Conservation (phyloP, 2,329 filamentous ascomycete species). For the Blumeria graminis region DNA sequence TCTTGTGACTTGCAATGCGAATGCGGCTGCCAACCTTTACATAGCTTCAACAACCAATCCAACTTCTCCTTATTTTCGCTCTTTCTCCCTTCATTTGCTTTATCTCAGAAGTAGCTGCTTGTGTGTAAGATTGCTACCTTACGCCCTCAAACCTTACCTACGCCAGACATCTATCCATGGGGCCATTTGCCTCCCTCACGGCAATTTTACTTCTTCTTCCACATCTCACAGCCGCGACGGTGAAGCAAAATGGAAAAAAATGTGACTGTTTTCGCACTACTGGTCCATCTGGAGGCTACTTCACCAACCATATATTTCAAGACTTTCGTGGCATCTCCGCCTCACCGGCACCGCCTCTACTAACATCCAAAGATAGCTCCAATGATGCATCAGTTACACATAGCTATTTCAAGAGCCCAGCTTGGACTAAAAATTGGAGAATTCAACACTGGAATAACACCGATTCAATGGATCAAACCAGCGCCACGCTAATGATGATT, state of each 20-base stretch:
- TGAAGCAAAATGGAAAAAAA: slow-evolving; percentile 10
- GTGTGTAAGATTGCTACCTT: no score
- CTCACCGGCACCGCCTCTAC: slow-evolving; percentile 4
- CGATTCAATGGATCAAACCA: slow-evolving; percentile 5
- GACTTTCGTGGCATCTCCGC: slow-evolving; percentile 10
- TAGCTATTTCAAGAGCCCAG: slow-evolving; percentile 7
- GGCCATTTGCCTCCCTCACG: not conserved
- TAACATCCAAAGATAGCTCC: slow-evolving; percentile 5
- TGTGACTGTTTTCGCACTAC: slow-evolving; percentile 13
- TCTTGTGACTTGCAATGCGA: no score
- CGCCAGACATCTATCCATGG: not conserved
- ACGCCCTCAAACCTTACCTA: no score
- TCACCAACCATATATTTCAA: slow-evolving; percentile 12
- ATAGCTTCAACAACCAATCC: no score
- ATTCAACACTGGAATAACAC: slow-evolving; percentile 14
- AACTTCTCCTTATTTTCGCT: no score
- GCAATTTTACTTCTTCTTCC: not conserved
- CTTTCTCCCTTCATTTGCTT: no score
- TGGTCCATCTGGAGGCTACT: slow-evolving; percentile 11
- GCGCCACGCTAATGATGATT: slow-evolving; percentile 10
- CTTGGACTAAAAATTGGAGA: slow-evolving; percentile 11
- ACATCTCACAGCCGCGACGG: slow-evolving; percentile 3
- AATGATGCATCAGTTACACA: slow-evolving; percentile 8
- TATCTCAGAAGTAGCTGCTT: no score
- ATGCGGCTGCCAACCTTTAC: no score